Conservation (phyloP, 768 basidiomycete genomes). For the Hygrophorus pudorinus region DNA sequence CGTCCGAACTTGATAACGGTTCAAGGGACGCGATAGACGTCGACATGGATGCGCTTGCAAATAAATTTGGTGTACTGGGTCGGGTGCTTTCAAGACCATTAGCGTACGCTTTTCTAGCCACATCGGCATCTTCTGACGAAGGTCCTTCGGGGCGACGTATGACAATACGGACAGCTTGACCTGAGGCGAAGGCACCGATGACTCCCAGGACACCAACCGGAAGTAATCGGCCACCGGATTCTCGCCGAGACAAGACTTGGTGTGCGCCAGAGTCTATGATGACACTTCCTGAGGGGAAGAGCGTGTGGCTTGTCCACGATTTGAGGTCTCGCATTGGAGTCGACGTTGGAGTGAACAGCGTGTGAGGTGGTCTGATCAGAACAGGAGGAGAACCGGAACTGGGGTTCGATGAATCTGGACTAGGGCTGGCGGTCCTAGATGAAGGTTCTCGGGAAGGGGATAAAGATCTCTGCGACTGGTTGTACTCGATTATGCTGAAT, state of each 20-base stretch:
- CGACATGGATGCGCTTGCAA: slow-evolving; percentile 30
- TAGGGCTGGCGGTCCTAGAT: slow-evolving; percentile 15
- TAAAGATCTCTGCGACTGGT: slow-evolving; percentile 33
- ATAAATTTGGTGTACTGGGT: slow-evolving; percentile 44
- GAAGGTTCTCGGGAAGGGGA: slow-evolving; percentile 24
- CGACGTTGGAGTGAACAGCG: slow-evolving; percentile 69
- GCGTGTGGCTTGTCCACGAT: slow-evolving; percentile 94
- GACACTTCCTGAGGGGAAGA: slow-evolving; percentile 80
- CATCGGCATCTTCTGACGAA: slow-evolving; percentile 18
- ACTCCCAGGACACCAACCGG: slow-evolving; percentile 85
- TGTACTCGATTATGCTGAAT: slow-evolving; percentile 73
- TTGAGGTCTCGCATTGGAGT: slow-evolving; percentile 80
- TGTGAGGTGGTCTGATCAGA: slow-evolving; percentile 64
- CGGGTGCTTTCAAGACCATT: slow-evolving; percentile 33
- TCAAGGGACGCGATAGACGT: slow-evolving; percentile 38
- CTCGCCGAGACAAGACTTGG: slow-evolving; percentile 69
- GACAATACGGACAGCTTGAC: slow-evolving; percentile 86
- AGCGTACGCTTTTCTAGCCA: slow-evolving; percentile 23
- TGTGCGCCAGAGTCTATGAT: slow-evolving; percentile 88
- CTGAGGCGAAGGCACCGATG: slow-evolving; percentile 83
- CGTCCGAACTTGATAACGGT: too few relatives aligned
- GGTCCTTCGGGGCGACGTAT: slow-evolving; percentile 30
- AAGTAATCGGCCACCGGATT: slow-evolving; percentile 87
- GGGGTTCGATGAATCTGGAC: slow-evolving; percentile 10
- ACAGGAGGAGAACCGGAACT: slow-evolving; percentile 14